phyloP scores from a whole-genome alignment of 2,329 filamentous ascomycete genomes.

The Pyrenochaeta sp. region DNA sequence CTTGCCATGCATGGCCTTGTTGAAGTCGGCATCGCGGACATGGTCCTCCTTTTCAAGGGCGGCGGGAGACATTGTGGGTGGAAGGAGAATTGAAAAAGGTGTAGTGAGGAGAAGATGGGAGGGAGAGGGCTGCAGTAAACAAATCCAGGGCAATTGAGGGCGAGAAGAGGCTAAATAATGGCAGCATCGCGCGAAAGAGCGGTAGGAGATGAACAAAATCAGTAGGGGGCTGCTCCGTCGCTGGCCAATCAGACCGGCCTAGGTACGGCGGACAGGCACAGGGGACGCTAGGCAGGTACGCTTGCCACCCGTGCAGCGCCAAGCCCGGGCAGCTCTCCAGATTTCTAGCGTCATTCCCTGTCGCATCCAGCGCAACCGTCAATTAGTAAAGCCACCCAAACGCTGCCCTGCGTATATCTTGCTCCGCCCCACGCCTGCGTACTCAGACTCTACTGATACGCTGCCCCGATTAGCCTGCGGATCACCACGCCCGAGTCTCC shows the following conservation, averaged over 20 bases:
- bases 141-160: conserved; percentile 24
- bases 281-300: conserved; percentile 14
- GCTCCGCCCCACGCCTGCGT: conserved; percentile 21
- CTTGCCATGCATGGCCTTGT: conserved; percentile 82
- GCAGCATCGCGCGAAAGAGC: conserved; percentile 30
- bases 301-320: conserved; percentile 16
- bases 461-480: not conserved
- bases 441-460: conserved; percentile 19
- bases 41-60: conserved; percentile 83
- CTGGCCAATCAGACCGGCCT: conserved; percentile 22
- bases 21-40: conserved; percentile 86
- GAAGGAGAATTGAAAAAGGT: conserved; percentile 3
- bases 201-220: conserved; percentile 35
- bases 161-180: conserved; percentile 19
- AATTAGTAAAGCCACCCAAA: not conserved
- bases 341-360: conserved; percentile 26
- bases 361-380: not conserved
- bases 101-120: conserved; percentile 1
- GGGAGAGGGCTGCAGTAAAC: conserved; percentile 6
- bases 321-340: conserved; percentile 14
- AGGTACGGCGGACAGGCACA: conserved; percentile 21
- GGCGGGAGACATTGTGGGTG: conserved; percentile 58
- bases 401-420: not conserved
- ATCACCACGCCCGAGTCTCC: conserved; percentile 1
- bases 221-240: conserved; percentile 10